These are phyloP conservation scores for Botrytis fabae DNA, from an alignment of 2,329 filamentous ascomycete species.

Conservation along the genomic window DNA sequence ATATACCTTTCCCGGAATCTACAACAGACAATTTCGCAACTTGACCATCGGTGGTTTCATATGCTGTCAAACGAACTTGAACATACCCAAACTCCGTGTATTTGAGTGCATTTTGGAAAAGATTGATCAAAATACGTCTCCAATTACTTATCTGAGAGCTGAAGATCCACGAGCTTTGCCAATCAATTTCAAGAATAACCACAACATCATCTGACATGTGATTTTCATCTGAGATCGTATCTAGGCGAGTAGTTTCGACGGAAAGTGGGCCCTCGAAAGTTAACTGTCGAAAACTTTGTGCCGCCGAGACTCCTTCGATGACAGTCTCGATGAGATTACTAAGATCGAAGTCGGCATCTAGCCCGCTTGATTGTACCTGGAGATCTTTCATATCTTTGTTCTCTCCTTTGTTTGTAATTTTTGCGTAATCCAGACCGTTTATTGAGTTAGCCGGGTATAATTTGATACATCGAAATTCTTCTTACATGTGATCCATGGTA, in stretches of 20 bases:
- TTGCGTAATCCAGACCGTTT: constrained; percentile 40
- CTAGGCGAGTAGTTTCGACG: not conserved
- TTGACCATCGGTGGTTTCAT: not conserved
- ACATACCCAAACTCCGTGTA: constrained; percentile 56
- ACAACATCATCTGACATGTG: constrained; percentile 35
- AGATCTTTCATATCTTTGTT: constrained; percentile 15
- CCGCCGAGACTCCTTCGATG: constrained; percentile 32
- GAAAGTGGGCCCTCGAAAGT: constrained; percentile 9
- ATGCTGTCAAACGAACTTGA: constrained; percentile 43
- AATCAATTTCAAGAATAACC: constrained; percentile 45
- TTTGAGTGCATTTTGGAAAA: constrained; percentile 63
- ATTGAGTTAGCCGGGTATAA: constrained; percentile 35
- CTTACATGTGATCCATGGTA: constrained; percentile 53
- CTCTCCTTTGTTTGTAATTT: constrained; percentile 25
- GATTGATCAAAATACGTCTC: constrained; percentile 57
- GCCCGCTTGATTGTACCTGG: constrained; percentile 5
- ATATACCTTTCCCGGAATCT: constrained; percentile 65
- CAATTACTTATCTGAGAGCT: constrained; percentile 53
- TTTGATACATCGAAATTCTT: not conserved
- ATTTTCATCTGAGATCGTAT: not conserved
- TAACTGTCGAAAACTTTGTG: constrained; percentile 28
- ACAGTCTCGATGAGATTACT: constrained; percentile 34
- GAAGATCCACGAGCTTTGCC: constrained; percentile 52
- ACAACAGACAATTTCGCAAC: constrained; percentile 48
- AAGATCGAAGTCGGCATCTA: constrained; percentile 26